A percentile compares a stretch with the other conserved stretches of the same genome.
These are phyloP conservation scores for Vitis hybrid DNA, from an alignment of 177 flowering plant species.

Conservation along the genomic window DNA sequence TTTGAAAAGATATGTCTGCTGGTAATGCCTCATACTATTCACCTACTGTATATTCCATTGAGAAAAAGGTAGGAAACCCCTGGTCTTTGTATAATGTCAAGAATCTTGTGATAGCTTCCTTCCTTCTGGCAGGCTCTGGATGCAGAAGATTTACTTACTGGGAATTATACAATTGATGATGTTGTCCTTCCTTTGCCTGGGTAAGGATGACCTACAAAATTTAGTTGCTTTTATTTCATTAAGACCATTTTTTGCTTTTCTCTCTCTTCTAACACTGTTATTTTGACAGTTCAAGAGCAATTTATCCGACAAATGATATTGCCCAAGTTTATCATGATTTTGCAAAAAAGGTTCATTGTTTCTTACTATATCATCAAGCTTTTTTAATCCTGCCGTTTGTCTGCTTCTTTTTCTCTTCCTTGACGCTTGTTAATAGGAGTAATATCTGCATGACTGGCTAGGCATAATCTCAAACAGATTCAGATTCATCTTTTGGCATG, in stretches of 20 bases:
- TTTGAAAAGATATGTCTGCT: too few species aligned
- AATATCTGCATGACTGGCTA: neutral
- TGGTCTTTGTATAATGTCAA: neutral
- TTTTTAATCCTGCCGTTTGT: neutral
- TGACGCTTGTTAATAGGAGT: neutral
- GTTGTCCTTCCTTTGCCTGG: conserved; percentile 95
- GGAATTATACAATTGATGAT: conserved; percentile 66
- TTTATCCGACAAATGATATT: conserved; percentile 73
- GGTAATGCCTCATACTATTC: too few species aligned
- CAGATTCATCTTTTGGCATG: too few species aligned
- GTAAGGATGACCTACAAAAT: conserved; percentile 31
- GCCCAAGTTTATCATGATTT: conserved; percentile 75
- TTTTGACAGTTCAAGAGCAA: conserved; percentile 64
- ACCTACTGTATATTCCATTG: too few species aligned
- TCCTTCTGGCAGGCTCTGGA: conserved; percentile 48
- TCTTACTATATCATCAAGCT: neutral
- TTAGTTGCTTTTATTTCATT: conserved; percentile 1
- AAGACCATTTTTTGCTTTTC: neutral
- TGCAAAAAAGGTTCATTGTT: conserved; percentile 67
- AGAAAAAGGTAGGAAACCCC: neutral
- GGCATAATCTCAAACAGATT: too few species aligned
- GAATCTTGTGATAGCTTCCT: conserved; percentile 8
- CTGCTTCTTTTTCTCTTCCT: neutral
- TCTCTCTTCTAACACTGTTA: neutral
- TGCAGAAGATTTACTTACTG: conserved; percentile 61